Conservation (phyloP, 1,139 yeast species). For the Suhomyces kunorum region DNA sequence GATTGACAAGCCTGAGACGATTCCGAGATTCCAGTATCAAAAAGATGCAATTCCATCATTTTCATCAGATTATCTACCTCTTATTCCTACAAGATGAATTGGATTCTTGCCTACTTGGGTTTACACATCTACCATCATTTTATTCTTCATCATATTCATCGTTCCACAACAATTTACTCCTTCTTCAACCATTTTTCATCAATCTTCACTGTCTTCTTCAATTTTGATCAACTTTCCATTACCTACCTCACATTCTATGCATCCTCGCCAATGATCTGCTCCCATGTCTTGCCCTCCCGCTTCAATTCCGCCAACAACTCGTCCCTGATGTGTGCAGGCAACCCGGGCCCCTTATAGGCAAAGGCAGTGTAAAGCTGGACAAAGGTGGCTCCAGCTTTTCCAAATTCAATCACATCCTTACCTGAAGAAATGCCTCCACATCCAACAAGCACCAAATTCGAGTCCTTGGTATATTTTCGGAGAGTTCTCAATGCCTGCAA, state of each 20-base stretch:
- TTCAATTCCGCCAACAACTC: conserved; percentile 68
- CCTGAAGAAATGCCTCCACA: conserved; percentile 93
- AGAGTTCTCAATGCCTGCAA: conserved; percentile 68
- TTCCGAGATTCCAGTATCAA: no score
- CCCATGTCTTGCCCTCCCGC: conserved; percentile 82
- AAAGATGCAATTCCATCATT: no score
- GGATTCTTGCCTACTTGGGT: no score
- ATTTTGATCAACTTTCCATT: neutral
- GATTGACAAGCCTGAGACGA: no score
- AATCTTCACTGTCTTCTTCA: no score
- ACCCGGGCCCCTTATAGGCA: conserved; percentile 92
- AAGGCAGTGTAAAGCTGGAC: conserved; percentile 86
- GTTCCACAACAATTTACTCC: no score
- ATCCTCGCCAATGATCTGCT: conserved; percentile 68
- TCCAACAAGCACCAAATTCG: conserved; percentile 75
- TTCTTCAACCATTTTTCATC: no score
- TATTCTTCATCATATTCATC: no score
- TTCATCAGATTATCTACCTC: no score
- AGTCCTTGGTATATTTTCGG: conserved; percentile 73
- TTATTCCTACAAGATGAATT: no score
- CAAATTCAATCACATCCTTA: conserved; percentile 86
- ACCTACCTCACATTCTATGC: neutral
- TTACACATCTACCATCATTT: no score
- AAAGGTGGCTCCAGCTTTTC: conserved; percentile 89
- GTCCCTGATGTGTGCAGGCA: conserved; percentile 74